Evolutionary conservation across 495 filamentous ascomycete genomes (phyloP).

Genomic region (Cenococcum geophilum): DNA sequence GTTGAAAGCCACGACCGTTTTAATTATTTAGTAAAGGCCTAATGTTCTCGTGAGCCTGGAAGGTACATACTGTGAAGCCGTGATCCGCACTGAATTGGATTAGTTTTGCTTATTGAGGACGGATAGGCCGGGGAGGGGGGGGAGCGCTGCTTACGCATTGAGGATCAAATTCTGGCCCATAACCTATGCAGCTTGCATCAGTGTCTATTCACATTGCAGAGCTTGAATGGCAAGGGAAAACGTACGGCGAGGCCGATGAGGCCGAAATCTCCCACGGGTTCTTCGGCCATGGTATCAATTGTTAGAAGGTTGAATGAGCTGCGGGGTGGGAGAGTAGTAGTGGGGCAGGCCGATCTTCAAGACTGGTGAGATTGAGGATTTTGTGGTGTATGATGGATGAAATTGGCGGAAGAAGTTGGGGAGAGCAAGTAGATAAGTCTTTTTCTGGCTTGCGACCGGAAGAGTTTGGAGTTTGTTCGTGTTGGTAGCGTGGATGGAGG

Average conservation of each 20-base stretch:
- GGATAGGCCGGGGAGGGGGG: not conserved
- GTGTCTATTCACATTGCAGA: not conserved
- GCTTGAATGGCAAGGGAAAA: conserved; percentile 2
- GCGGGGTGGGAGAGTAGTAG: conserved; percentile 12
- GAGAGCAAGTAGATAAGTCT: conserved; percentile 15
- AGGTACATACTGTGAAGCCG: conserved; percentile 58
- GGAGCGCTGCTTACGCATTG: conserved; percentile 58
- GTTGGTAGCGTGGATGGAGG: conserved; percentile 10
- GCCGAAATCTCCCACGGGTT: conserved; percentile 75
- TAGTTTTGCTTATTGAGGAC: conserved; percentile 17
- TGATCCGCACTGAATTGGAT: conserved; percentile 26
- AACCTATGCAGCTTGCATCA: conserved; percentile 44
- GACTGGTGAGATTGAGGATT: conserved; percentile 11
- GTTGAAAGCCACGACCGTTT: conserved; percentile 80
- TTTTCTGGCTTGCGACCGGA: conserved; percentile 20
- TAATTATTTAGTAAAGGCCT: conserved; percentile 4
- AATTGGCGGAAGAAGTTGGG: conserved; percentile 10
- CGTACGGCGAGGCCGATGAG: conserved; percentile 86
- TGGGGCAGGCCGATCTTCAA: conserved; percentile 15
- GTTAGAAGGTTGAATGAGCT: conserved; percentile 9
- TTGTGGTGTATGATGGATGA: conserved; percentile 2
- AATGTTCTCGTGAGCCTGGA: not conserved
- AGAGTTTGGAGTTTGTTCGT: conserved; percentile 20
- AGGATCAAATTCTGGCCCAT: conserved; percentile 99
- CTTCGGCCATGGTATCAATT: conserved; percentile 19